Evolutionary conservation across 2,329 filamentous ascomycete genomes (phyloP), one percentile per base, ranked within the genome.

Genomic region (Berkeleyomyces rouxiae): DNA sequence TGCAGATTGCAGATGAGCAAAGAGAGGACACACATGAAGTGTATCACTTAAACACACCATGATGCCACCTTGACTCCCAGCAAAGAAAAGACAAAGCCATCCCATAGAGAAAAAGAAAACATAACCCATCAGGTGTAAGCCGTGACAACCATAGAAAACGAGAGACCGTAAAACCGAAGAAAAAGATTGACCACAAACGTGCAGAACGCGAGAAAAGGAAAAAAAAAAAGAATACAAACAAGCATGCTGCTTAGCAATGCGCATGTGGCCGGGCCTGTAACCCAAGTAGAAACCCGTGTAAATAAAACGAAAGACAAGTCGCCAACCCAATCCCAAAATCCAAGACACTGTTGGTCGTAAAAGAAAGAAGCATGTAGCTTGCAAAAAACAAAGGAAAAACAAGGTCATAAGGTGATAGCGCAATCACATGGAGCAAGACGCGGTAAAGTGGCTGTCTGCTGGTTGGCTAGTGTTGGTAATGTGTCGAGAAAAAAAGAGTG

Each of bases 261-360:
- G n/a, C 36, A 37, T 39, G 43, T 46, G 60, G 49, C 49, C 5
- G 40, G 42, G 49, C 60, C 47, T 47, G 47, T 61, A 39, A 61
- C 36, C 47, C 59, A 55, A 60, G 16, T 16, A 49, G 33, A 36
- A 57, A 33, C 53, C 37, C 16, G 33, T 16, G 36, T 43, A 61
- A 37, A 37, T n/a, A 55, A 55, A 55, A 55, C 51, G 51, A 37
- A 61, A 61, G 42, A 57, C 5, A 42, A 61, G 60, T 42, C 49
- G 51, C 60, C 51, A 36, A 44, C 46, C 49, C 58, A 47, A 13
- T 40, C 58, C 33, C 16, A 49, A 37, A 42, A 42, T 31, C 16
- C 40, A 44, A 59, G 42, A 59, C 46, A 40, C 40, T 47, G 49
- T 40, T 53, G 40, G 49, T 47, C 47, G 37, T 49, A 13, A 43